Evolutionary conservation across 352 stramenopile genomes (phyloP), one percentile per base, ranked within the genome.

Genomic region (Globisporangium ultimum): DNA sequence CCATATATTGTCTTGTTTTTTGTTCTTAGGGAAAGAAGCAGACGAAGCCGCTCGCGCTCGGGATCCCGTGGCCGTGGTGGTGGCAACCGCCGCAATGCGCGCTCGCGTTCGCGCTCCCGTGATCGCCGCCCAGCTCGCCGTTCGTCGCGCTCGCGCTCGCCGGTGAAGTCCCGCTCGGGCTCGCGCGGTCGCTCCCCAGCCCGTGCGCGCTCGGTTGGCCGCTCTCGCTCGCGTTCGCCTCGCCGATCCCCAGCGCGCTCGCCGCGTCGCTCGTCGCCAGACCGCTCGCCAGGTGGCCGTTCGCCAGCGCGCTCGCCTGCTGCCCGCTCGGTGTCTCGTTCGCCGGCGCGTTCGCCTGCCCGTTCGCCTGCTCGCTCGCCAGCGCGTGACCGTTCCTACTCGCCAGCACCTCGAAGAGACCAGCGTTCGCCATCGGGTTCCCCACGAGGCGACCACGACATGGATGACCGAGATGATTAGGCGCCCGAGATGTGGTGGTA

Each of bases 351-450:
- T 46, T 85, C 73, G 47, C 61, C 62, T 21, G 61, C 54, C 11
- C 78, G 69, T 17, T 80, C 69, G 28, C 55, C 67, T 15, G 60
- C 53, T 34, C 71, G 61, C 5, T 75, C 70, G 18, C 67, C 66
- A 32, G 18, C 28, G 11, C 76, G 74, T 21, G 70, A 65, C 34
- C 73, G 77, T 34, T 88, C 80, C 58, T 73, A 55, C 61, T 89
- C 80, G 20, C 63, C 69, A 14, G 38, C 53, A 3, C 54, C 60
- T 40, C 71, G 70, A 62, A 66, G 76, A 64, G 69, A 83, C 42
- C 63, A 60, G 42, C 77, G 73, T n/a, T 91, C 78, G 58, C 80
- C 81, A 10, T 87, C 74, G 22, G 74, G 72, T 24, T 87, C 76
- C 11, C 78, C 80, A 9, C 72, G 65, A 46, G 70, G 66, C 48